phyloP scores from a whole-genome alignment of 176 grass and related monocot genomes.

The Aegilops sharonensis region DNA sequence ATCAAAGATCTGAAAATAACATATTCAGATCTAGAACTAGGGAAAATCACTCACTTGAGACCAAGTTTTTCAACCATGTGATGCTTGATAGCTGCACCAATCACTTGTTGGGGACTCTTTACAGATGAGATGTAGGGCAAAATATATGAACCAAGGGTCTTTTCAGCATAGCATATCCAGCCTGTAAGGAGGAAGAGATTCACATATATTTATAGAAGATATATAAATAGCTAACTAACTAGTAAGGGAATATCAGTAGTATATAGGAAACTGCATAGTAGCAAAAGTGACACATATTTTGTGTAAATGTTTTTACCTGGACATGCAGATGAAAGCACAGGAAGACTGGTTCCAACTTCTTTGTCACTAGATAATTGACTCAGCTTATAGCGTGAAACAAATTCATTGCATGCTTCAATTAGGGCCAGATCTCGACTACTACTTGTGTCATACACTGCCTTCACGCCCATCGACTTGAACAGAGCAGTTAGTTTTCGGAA shows the following conservation, averaged over 20 bases:
- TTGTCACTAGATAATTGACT: constrained; percentile 40
- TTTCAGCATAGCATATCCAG: constrained; percentile 99
- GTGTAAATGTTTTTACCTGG: constrained; percentile 54
- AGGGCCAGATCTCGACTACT: constrained; percentile 83
- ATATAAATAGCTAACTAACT: not conserved
- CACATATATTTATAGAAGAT: not conserved
- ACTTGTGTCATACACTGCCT: constrained; percentile 87
- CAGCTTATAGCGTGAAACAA: constrained; percentile 67
- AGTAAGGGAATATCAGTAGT: not conserved
- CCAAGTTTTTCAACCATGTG: constrained; percentile 69
- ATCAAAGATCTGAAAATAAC: constrained; percentile 24
- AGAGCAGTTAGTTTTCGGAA: constrained; percentile 72
- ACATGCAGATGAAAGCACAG: constrained; percentile 89
- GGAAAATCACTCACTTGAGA: constrained; percentile 55
- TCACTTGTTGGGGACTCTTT: constrained; percentile 93
- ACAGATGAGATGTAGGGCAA: constrained; percentile 95
- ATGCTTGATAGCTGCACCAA: constrained; percentile 87
- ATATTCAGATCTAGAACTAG: constrained; percentile 16
- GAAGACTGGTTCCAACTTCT: constrained; percentile 60
- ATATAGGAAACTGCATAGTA: not conserved
- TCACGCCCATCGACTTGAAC: constrained; percentile 85
- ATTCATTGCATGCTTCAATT: constrained; percentile 92
- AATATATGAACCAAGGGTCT: constrained; percentile 95
- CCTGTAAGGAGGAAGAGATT: constrained; percentile 44
- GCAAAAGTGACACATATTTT: not conserved